Percentiles rank a stretch among this genome's conserved stretches.
phyloP scores from a whole-genome alignment of 2,329 filamentous ascomycete genomes.

The Neoascochyta sp. region DNA sequence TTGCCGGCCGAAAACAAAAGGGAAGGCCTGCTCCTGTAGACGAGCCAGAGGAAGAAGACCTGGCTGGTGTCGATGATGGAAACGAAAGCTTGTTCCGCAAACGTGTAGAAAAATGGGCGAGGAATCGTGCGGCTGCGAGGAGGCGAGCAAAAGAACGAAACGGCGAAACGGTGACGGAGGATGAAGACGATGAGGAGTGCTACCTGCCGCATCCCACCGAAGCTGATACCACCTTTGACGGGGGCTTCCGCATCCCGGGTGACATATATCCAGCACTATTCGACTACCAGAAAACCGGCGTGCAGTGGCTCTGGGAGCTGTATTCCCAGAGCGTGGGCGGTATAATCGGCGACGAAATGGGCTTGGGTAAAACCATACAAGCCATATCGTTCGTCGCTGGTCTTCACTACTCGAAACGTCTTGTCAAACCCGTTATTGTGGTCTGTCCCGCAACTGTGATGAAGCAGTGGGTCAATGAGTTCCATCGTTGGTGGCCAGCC shows the following conservation, averaged over 20 bases:
- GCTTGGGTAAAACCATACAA: constrained; percentile 89
- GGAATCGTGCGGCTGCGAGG: constrained; percentile 59
- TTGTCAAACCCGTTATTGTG: constrained; percentile 81
- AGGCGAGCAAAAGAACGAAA: constrained; percentile 41
- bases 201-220: constrained; percentile 80
- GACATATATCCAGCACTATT: constrained; percentile 92
- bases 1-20: constrained; percentile 24
- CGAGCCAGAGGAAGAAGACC: constrained; percentile 47
- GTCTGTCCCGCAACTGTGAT: constrained; percentile 93
- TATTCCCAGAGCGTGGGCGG: constrained; percentile 87
- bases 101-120: constrained; percentile 72
- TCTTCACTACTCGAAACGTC: constrained; percentile 83
- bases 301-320: constrained; percentile 93
- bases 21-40: constrained; percentile 16
- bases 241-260: constrained; percentile 76
- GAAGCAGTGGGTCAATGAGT: constrained; percentile 97
- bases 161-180: constrained; percentile 17
- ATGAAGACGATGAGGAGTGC: constrained; percentile 63
- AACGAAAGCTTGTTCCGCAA: constrained; percentile 76
- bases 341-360: constrained; percentile 97
- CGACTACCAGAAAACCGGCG: constrained; percentile 94
- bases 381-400: constrained; percentile 81
- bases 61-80: constrained; percentile 76
- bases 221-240: constrained; percentile 70
- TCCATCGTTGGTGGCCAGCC: constrained; percentile 99